Evolutionary conservation across 2,329 filamentous ascomycete species (phyloP).

Genomic region (Colletotrichum eleusines): DNA sequence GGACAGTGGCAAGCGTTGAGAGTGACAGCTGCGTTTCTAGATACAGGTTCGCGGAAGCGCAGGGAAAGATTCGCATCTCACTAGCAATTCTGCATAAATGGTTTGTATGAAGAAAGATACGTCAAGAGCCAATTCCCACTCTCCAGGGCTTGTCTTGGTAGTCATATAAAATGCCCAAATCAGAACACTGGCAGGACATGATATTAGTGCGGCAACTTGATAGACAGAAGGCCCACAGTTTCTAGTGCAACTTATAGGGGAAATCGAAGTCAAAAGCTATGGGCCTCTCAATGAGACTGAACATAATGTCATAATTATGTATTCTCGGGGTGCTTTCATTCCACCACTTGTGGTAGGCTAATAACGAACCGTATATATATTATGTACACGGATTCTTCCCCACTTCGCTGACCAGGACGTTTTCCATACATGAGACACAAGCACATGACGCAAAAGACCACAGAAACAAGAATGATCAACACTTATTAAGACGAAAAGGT

Average conservation of each 20-base stretch:
- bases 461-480: not conserved
- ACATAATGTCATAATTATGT: not conserved
- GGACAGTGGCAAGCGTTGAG: not conserved
- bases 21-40: not conserved
- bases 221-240: not conserved
- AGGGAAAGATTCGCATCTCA: not conserved
- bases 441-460: no score
- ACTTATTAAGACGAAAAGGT: not conserved
- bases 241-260: not conserved
- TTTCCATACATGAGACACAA: no score
- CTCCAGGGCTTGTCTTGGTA: not conserved
- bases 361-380: not conserved
- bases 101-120: not conserved
- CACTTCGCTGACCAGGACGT: not conserved
- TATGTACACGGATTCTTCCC: not conserved
- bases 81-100: not conserved
- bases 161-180: not conserved
- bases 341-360: not conserved
- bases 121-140: not conserved
- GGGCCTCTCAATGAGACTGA: not conserved
- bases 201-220: not conserved
- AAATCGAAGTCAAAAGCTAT: not conserved
- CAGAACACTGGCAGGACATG: not conserved
- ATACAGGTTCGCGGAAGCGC: not conserved
- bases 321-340: not conserved